Evolutionary conservation across 2,329 filamentous ascomycete species (phyloP).

Genomic region (Diaporthe humulicola): DNA sequence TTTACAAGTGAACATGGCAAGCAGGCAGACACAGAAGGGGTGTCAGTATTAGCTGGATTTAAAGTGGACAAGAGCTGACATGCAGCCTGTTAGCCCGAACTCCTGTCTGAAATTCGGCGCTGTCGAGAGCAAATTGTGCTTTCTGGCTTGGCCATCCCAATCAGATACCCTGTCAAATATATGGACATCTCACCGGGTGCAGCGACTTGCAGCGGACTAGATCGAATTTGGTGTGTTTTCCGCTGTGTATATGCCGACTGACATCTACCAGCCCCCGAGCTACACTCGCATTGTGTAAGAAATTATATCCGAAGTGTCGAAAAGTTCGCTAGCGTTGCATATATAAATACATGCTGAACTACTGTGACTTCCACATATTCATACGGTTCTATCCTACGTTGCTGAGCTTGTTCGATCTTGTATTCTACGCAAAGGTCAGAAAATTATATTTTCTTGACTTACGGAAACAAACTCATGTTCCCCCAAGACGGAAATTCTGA

Average conservation of each 20-base stretch:
- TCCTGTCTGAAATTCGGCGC: background rate
- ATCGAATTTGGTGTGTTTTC: background rate
- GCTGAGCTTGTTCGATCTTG: too few relatives aligned
- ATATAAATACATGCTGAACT: background rate
- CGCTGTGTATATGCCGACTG: background rate
- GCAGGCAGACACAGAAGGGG: background rate
- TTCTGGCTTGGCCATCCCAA: background rate
- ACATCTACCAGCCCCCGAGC: background rate
- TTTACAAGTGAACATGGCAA: too few relatives aligned
- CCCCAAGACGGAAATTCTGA: background rate
- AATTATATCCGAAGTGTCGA: background rate
- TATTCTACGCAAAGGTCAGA: background rate
- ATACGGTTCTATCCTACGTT: background rate
- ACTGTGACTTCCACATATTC: background rate
- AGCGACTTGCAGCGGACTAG: background rate
- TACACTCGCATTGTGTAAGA: background rate
- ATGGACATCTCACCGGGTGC: background rate
- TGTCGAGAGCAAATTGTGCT: background rate
- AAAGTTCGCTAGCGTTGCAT: background rate
- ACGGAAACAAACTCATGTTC: too few relatives aligned
- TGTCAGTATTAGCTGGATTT: background rate
- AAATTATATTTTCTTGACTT: too few relatives aligned
- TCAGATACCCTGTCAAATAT: background rate
- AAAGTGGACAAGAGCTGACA: constrained; percentile 15
- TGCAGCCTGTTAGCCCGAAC: background rate